phyloP scores from a whole-genome alignment of 2,329 filamentous ascomycete species.

The Aspergillus awamori region DNA sequence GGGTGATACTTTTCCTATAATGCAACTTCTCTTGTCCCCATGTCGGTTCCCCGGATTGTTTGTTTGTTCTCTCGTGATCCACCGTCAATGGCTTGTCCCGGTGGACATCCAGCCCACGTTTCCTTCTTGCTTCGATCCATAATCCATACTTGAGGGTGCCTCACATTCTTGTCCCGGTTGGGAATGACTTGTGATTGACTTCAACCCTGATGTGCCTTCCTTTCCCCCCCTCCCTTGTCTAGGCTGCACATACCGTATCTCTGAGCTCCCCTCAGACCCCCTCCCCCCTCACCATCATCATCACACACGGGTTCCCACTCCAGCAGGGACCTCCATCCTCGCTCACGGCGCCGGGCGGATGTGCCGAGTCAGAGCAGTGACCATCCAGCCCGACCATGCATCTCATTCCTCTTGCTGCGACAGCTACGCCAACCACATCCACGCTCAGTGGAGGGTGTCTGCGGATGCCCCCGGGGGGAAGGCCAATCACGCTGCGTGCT shows the following conservation, averaged over 20 bases:
- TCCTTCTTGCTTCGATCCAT: not conserved
- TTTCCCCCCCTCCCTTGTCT: not conserved
- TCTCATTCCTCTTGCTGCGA: constrained; percentile 1
- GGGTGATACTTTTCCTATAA: constrained; percentile 19
- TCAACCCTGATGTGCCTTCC: not conserved
- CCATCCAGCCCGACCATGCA: not conserved
- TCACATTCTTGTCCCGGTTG: not conserved
- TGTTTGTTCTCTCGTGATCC: constrained; percentile 11
- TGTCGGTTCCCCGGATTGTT: constrained; percentile 2
- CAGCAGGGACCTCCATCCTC: not conserved
- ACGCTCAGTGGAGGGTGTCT: not conserved
- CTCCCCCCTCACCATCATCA: not conserved
- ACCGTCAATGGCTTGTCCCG: constrained; percentile 16
- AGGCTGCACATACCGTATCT: not conserved
- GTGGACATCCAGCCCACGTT: not conserved
- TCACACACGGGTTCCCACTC: not conserved
- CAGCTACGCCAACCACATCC: not conserved
- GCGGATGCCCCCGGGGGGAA: not conserved
- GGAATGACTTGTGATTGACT: not conserved
- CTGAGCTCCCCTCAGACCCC: not conserved
- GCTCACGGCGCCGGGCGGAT: not conserved
- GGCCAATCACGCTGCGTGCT: constrained; percentile 7
- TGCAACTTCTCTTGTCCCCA: constrained; percentile 19
- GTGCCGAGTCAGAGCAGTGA: not conserved
- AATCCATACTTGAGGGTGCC: not conserved